phyloP scores from a whole-genome alignment of 2,329 filamentous ascomycete genomes.

The Chaetothyriales sp. region DNA sequence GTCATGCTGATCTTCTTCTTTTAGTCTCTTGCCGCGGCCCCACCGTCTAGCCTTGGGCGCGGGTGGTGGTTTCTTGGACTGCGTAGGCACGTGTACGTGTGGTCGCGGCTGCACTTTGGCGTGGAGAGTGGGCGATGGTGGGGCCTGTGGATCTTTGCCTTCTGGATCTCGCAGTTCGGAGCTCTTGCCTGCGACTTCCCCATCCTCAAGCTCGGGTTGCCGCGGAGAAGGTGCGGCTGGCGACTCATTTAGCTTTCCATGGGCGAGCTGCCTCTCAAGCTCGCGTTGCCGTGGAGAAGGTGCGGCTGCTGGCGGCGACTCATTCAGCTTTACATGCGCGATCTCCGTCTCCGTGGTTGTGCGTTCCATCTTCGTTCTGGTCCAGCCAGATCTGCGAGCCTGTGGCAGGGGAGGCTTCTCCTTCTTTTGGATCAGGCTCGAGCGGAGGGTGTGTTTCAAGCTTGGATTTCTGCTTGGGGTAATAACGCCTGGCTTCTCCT shows the following conservation, averaged over 20 bases:
- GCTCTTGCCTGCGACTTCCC: background rate
- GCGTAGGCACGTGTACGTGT: slow-evolving; percentile 5
- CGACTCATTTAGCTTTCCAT: background rate
- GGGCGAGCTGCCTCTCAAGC: slow-evolving; percentile 10
- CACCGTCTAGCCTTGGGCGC: slow-evolving; percentile 30
- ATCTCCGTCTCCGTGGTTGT: slow-evolving; percentile 8
- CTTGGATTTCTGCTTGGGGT: slow-evolving; percentile 52
- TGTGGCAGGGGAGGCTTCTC: slow-evolving; percentile 18
- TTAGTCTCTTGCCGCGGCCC: slow-evolving; percentile 24
- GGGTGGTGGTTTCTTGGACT: slow-evolving; percentile 17
- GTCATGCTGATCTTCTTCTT: slow-evolving; percentile 22
- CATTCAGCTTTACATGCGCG: slow-evolving; percentile 2
- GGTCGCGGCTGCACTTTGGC: background rate
- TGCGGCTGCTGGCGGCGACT: background rate
- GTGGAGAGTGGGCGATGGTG: background rate
- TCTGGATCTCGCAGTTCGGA: background rate
- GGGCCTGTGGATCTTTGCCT: background rate
- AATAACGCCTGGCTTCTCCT: slow-evolving; percentile 68
- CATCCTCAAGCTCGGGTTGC: background rate
- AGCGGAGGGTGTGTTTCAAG: slow-evolving; percentile 15
- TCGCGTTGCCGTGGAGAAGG: slow-evolving; percentile 1
- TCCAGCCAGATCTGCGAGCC: slow-evolving; percentile 19
- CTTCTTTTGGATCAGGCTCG: slow-evolving; percentile 14
- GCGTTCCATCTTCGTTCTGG: slow-evolving; percentile 6
- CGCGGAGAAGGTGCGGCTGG: background rate